Base-by-base conservation (phyloP, 2,329 filamentous ascomycete species). In the Fusarium sarcochroum region DNA sequence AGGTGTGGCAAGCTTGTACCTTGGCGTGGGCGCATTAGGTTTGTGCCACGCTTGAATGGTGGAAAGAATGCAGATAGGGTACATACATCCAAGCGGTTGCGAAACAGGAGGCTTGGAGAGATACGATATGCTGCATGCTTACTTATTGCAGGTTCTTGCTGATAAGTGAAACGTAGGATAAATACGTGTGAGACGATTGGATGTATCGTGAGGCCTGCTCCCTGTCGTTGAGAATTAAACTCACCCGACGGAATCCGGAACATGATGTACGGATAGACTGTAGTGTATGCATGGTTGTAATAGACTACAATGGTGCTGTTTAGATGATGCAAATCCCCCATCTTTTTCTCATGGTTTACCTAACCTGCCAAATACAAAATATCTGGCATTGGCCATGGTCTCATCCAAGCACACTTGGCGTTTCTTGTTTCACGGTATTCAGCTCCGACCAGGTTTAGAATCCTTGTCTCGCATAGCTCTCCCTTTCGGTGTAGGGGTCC, bases 251-350 rank as follows among this genome's bases (percentile, higher is more conserved):
- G 41, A 21, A 35, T 18, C 40, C 34, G 37, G 10, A 13, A 30
- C 18, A 4, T 40, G n/a, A 18, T 20, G 18, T 20, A 40, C 10
- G 7, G 23, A 23, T 23, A 23, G 23, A 27, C 25, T 27, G 20
- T 18, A 40, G n/a, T 6, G 38, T 6, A 46, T 14, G 37, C 11
- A 4, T 51, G 59, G 51, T 51, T 58, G 35, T 51, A 41, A 34
- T 25, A 23, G 13, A 55, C 18, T 14, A 38, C 55, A n/a, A 37
- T 11, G 64, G 64, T 34, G 63, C 20, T 57, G 57, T 57, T 44
- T 44, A 20, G 9, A 18, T 34, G 11, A 13, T 30, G 13, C 17
- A 25, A 30, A 42, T 46, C 35, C 41, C 17, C 35, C 41, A 23
- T 18, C 6, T 40, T n/a, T n/a, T 34, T 59, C n/a, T 41, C 37